A percentile compares a stretch with the other conserved stretches of the same genome.
Evolutionary conservation across 768 basidiomycete genomes (phyloP).

Genomic region (Cystobasidium onofrii): DNA sequence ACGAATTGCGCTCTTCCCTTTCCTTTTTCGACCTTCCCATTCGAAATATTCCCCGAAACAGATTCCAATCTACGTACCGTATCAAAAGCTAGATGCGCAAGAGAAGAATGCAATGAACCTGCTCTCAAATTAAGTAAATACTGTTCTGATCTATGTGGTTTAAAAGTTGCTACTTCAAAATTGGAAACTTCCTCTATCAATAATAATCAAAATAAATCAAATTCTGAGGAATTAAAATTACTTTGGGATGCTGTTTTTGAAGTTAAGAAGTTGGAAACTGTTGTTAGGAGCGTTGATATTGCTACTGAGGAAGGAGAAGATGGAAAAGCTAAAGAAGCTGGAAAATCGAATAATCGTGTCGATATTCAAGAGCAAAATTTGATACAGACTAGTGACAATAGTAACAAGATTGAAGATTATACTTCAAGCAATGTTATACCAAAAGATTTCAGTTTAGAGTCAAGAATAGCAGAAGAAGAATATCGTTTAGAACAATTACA

Average conservation of each 20-base stretch:
- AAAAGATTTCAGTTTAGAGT: neutral
- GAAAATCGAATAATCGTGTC: too few species aligned
- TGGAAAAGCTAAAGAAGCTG: too few species aligned
- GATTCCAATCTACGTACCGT: constrained; percentile 37
- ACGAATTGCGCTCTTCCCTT: neutral
- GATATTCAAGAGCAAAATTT: neutral
- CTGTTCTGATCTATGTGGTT: constrained; percentile 79
- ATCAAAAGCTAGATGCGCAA: constrained; percentile 47
- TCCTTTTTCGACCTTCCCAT: neutral
- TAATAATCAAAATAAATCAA: constrained; percentile 48
- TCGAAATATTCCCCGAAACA: neutral
- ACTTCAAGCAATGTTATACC: neutral
- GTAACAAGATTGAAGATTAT: neutral
- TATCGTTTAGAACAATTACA: neutral
- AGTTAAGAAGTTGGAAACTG: constrained; percentile 4
- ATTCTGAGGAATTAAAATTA: constrained; percentile 39
- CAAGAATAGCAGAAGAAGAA: neutral
- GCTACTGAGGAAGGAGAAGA: neutral
- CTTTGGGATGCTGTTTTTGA: constrained; percentile 61
- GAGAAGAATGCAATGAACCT: constrained; percentile 62
- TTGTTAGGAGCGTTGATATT: neutral
- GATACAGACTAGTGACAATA: neutral
- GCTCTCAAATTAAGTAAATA: constrained; percentile 79
- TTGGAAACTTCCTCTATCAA: constrained; percentile 47
- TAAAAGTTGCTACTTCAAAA: constrained; percentile 50